Conservation (phyloP, 345 rosid species). For the Gossypium arboreum region DNA sequence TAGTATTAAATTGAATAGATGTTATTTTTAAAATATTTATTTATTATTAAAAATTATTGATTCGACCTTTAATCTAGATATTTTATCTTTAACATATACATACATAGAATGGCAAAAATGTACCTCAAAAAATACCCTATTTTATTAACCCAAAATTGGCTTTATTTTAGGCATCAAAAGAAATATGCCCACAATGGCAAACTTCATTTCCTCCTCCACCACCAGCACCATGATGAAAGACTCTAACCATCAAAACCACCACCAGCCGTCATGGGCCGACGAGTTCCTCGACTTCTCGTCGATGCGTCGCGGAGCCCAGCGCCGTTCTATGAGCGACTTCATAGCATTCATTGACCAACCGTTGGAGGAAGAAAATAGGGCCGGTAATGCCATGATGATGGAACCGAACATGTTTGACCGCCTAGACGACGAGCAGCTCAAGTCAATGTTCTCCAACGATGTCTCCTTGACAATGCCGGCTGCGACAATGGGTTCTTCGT, state of each 20-base stretch:
- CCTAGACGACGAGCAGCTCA: slow-evolving; percentile 58
- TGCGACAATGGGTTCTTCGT: slow-evolving; percentile 15
- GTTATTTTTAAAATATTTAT: too few species aligned
- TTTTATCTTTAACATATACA: background rate
- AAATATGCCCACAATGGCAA: slow-evolving; percentile 26
- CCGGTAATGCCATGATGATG: slow-evolving; percentile 5
- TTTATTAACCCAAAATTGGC: slow-evolving; percentile 41
- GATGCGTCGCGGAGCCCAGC: slow-evolving; percentile 60
- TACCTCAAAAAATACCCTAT: slow-evolving; percentile 55
- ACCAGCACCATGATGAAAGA: background rate
- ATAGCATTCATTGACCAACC: slow-evolving; percentile 62
- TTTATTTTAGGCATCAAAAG: slow-evolving; percentile 41
- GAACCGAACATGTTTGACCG: slow-evolving; percentile 30
- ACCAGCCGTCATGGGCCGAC: slow-evolving; percentile 59
- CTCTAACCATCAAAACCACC: slow-evolving; percentile 15
- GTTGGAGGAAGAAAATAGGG: slow-evolving; percentile 28
- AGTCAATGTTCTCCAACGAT: slow-evolving; percentile 62
- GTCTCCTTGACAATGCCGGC: slow-evolving; percentile 24
- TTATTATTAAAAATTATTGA: background rate
- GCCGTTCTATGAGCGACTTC: slow-evolving; percentile 80
- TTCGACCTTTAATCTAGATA: background rate
- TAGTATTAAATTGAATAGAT: too few species aligned
- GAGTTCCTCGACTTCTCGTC: slow-evolving; percentile 86
- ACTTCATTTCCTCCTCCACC: slow-evolving; percentile 16
- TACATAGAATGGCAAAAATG: slow-evolving; percentile 37